Percentiles rank a stretch among this genome's conserved stretches.
Evolutionary conservation across 768 basidiomycete genomes (phyloP).

Genomic region (Suillus cothurnatus): DNA sequence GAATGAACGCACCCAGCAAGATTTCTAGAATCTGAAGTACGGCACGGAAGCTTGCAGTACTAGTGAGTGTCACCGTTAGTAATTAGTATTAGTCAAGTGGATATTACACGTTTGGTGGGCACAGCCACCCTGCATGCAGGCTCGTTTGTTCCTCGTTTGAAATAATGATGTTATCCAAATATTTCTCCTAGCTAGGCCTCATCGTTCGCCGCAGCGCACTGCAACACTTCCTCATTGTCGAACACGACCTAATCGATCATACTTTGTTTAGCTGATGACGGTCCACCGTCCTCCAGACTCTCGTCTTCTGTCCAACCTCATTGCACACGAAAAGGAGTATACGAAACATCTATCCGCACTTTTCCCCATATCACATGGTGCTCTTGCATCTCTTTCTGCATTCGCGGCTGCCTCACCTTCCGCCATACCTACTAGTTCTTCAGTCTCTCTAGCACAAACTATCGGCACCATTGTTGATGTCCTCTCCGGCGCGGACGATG

Average conservation of each 20-base stretch:
- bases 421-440: constrained; percentile 47
- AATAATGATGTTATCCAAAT: not conserved
- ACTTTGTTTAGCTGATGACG: constrained; percentile 39
- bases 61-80: constrained; percentile 17
- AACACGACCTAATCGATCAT: not conserved
- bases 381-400: constrained; percentile 67
- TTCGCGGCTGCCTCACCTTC: constrained; percentile 69
- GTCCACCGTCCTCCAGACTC: constrained; percentile 76
- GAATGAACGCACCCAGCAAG: too few species aligned
- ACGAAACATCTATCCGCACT: constrained; percentile 58
- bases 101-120: too few species aligned
- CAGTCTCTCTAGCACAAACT: constrained; percentile 17
- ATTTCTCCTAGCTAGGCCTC: not conserved
- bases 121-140: too few species aligned
- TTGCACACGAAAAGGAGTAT: constrained; percentile 73
- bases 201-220: constrained; percentile 2
- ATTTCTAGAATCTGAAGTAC: too few species aligned
- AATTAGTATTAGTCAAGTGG: too few species aligned
- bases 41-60: too few species aligned
- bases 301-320: constrained; percentile 67
- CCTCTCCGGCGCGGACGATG: constrained; percentile 68
- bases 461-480: constrained; percentile 51
- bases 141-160: not conserved
- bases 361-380: constrained; percentile 59
- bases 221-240: not conserved